Evolutionary conservation across 2,329 filamentous ascomycete genomes (phyloP).

Genomic region (Lomentospora prolificans): DNA sequence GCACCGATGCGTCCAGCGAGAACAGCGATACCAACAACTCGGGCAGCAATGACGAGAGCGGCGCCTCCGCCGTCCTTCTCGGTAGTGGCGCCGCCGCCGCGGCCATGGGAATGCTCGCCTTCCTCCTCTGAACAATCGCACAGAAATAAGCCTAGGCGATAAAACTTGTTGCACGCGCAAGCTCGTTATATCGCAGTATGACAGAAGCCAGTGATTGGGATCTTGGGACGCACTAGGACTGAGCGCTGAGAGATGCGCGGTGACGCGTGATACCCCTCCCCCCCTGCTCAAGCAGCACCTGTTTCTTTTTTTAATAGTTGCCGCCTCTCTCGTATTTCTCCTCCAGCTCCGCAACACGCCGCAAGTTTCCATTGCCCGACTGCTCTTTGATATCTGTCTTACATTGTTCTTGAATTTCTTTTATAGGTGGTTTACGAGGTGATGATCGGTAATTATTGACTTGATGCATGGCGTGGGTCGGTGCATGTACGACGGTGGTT

Average conservation of each 20-base stretch:
- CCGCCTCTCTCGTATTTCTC: background rate
- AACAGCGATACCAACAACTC: background rate
- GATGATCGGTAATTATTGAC: too few species aligned
- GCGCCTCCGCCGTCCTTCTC: background rate
- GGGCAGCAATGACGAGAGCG: background rate
- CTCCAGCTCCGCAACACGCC: too few species aligned
- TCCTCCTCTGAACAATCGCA: background rate
- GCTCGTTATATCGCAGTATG: background rate
- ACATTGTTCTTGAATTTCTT: too few species aligned
- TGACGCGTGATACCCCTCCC: background rate
- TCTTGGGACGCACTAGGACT: background rate
- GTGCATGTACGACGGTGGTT: too few species aligned
- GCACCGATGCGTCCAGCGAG: background rate
- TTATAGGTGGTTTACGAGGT: too few species aligned
- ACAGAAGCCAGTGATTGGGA: background rate
- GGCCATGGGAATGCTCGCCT: background rate
- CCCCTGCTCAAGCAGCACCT: background rate
- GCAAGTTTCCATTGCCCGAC: too few species aligned
- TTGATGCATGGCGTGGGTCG: too few species aligned
- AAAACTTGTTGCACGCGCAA: background rate
- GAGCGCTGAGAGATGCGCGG: background rate
- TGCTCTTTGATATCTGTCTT: background rate
- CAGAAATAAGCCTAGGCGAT: background rate
- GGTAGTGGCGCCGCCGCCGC: background rate
- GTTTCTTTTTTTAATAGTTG: background rate